Conservation (phyloP, 176 grass and related monocot genomes). For the Chloris gayana region DNA sequence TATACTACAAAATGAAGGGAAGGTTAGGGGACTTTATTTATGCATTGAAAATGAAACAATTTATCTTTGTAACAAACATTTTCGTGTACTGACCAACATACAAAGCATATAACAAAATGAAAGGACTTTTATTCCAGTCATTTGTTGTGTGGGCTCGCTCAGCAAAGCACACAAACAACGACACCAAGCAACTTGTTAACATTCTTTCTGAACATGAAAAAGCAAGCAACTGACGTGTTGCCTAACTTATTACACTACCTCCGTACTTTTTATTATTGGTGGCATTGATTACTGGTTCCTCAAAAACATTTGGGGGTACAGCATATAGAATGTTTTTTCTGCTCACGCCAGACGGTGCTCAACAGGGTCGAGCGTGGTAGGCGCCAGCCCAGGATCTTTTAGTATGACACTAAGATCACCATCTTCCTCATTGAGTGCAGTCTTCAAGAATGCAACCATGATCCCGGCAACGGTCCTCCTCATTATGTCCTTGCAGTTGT, state of each 20-base stretch:
- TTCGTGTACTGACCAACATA: too few relatives aligned
- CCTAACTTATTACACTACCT: background rate
- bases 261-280: too few relatives aligned
- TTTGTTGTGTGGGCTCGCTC: background rate
- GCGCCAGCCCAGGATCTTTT: constrained; percentile 40
- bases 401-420: constrained; percentile 45
- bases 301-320: too few relatives aligned
- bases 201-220: constrained; percentile 4
- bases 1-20: too few relatives aligned
- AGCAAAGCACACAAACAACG: background rate
- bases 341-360: constrained; percentile 21
- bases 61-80: too few relatives aligned
- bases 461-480: constrained; percentile 53
- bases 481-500: constrained; percentile 53
- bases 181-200: background rate
- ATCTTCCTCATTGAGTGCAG: constrained; percentile 26
- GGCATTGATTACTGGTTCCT: too few relatives aligned
- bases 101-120: too few relatives aligned
- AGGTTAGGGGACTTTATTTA: background rate
- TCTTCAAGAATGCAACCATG: constrained; percentile 52
- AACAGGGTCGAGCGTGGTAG: constrained; percentile 44
- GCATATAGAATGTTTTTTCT: too few relatives aligned
- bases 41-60: too few relatives aligned
- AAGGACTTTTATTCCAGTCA: background rate
- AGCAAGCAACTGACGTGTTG: background rate